Base-by-base conservation (phyloP, 2,329 filamentous ascomycete species). In the Chaetomium olivaceum region DNA sequence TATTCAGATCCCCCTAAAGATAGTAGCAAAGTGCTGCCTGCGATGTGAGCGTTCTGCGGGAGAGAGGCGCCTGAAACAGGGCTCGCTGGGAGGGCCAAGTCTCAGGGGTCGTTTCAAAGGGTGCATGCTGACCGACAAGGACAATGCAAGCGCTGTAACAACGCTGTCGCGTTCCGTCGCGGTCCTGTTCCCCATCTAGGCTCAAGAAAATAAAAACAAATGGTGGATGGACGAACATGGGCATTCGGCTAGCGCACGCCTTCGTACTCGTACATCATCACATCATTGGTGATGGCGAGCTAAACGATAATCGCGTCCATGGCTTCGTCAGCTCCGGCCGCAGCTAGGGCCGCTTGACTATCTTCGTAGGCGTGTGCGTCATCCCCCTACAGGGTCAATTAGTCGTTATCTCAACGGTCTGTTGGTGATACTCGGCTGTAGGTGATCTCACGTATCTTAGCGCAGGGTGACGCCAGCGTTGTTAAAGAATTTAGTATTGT, bases 91-190 rank as follows among this genome's bases (percentile, higher is more conserved):
- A 59, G 14, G 55, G 36, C 56, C 56, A n/a, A 29, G 56, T 58
- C 36, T 19, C 21, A 46, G 56, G 56, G 55, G 56, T 36, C 4
- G 56, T 58, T 58, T 58, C 56, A 58, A 36, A 33, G 21, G n/a
- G 14, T 23, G 52, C 52, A 23, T 7, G 52, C 52, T n/a, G 52
- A 36, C 16, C 19, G 29, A 14, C 29, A 36, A 14, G 29, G 29
- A 6, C n/a, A 54, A 29, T 54, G 27, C 51, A n/a, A 6, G 46
- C n/a, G 12, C 8, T 23, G 46, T n/a, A n/a, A 23, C 8, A 8
- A 48, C 8, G 46, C 46, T 23, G 7, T 48, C 46, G 46, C 46
- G 46, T 48, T 7, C n/a, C 46, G 46, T 48, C 46, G 46, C 46
- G 46, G 46, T 23, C n/a, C 46, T 12, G 46, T 23, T 23, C n/a